Base-by-base conservation (phyloP, 2,329 filamentous ascomycete genomes). In the Nothophoma quercina region DNA sequence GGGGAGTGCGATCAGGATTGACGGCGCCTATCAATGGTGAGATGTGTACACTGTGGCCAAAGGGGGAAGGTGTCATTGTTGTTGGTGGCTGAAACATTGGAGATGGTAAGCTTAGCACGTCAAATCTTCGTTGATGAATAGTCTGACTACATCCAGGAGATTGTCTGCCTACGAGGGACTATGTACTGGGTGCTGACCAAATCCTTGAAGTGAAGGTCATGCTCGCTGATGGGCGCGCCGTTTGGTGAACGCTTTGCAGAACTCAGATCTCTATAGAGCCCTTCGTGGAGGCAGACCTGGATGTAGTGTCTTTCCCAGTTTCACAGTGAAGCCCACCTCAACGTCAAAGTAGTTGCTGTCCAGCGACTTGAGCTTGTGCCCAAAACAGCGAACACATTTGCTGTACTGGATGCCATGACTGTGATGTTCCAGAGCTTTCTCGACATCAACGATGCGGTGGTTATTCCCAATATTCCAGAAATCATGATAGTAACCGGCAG, bases 201-300 rank as follows among this genome's bases (percentile, higher is more conserved):
- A 45, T 77, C 8, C 58, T 65, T 3, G 66, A 75, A 55, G 67
- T 65, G 0, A 73, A 65, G 0, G 58, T 77, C 33, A 69, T 76
- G 2, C 73, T 70, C 3, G 48, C 68, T 0, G 19, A 21, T 5
- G 59, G 64, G 0, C 55, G 62, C 2, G 30, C 57, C 2, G 60
- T 6, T 8, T 62, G 2, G 50, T 60, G 1, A 68, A 64, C 33
- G 56, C 62, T 3, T 69, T 62, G 33, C 42, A 59, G 1, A 65
- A 73, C 23, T 49, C 63, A 5, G 59, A 68, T 4, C 58, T 78
- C 1, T 79, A 79, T 59, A 77, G 71, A 65, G 76, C 76, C 0
- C 65, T 78, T 2, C 64, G 72, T 1, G 77, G 77, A 4, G 75
- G 69, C 3, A 76, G 77, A 0, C 71, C 71, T 7, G 75, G 73